These are phyloP conservation scores for Alectoria sarmentosa DNA, from an alignment of 495 filamentous ascomycete genomes.

Conservation along the genomic window DNA sequence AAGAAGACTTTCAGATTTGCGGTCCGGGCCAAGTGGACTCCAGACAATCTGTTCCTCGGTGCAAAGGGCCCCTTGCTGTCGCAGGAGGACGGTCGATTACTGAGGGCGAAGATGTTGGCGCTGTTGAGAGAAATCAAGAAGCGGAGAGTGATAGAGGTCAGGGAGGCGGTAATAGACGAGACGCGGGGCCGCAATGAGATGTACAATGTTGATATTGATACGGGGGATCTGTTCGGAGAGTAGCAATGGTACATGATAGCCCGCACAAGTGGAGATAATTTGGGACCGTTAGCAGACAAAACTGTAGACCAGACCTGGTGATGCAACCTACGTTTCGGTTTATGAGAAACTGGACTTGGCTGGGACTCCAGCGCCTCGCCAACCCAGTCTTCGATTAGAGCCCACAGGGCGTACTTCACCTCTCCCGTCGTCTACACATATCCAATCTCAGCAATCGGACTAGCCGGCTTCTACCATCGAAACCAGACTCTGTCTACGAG, in stretches of 20 bases:
- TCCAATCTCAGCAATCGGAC: background rate
- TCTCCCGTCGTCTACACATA: background rate
- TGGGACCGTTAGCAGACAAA: background rate
- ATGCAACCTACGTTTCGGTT: background rate
- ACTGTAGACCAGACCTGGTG: background rate
- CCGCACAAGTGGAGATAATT: background rate
- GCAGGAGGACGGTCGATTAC: background rate
- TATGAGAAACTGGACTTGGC: background rate
- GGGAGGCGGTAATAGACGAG: background rate
- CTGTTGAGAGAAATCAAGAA: background rate
- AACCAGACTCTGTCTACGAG: too few relatives aligned
- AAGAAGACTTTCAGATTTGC: background rate
- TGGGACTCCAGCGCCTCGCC: background rate
- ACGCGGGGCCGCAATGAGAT: background rate
- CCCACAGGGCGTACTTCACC: background rate
- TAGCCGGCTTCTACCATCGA: background rate
- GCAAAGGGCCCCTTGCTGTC: background rate
- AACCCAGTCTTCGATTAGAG: background rate
- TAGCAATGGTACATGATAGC: background rate
- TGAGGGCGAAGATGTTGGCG: background rate
- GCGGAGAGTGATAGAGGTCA: background rate
- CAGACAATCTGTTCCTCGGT: background rate
- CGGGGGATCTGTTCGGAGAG: background rate
- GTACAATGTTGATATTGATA: background rate
- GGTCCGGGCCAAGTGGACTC: background rate